phyloP scores from a whole-genome alignment of 2,329 filamentous ascomycete genomes.

The Rachicladosporium sp. region DNA sequence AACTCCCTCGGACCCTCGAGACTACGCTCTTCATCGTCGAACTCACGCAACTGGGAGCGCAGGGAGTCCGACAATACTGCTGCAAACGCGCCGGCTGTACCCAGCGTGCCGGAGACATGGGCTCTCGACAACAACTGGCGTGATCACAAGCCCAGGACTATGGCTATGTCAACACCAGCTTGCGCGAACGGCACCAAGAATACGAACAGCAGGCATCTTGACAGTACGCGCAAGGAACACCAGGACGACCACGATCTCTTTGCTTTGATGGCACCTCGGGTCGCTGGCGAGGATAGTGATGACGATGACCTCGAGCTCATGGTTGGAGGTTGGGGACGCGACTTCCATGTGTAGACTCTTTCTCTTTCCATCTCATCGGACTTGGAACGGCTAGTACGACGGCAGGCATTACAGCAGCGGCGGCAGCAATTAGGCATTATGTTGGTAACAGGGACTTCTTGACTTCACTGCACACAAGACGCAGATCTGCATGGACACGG shows the following conservation, averaged over 20 bases:
- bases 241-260: slow-evolving; percentile 6
- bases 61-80: slow-evolving; percentile 12
- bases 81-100: slow-evolving; percentile 5
- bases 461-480: too few relatives aligned
- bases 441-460: too few relatives aligned
- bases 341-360: slow-evolving; percentile 3
- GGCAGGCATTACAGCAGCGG: too few relatives aligned
- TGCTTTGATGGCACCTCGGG: background rate
- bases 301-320: slow-evolving; percentile 6
- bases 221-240: background rate
- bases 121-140: slow-evolving; percentile 39
- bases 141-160: slow-evolving; percentile 23
- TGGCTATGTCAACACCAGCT: too few relatives aligned
- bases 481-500: too few relatives aligned
- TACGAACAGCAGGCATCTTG: slow-evolving; percentile 1
- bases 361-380: background rate
- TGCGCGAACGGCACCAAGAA: too few relatives aligned
- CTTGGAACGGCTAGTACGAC: background rate
- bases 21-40: slow-evolving; percentile 22
- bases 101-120: slow-evolving; percentile 21
- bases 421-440: too few relatives aligned
- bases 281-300: slow-evolving; percentile 4
- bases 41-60: slow-evolving; percentile 25
- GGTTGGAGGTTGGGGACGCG: slow-evolving; percentile 5
- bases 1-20: slow-evolving; percentile 13